These are phyloP conservation scores for Teratosphaeria gauchensis DNA, from an alignment of 2,329 filamentous ascomycete species.

Conservation along the genomic window DNA sequence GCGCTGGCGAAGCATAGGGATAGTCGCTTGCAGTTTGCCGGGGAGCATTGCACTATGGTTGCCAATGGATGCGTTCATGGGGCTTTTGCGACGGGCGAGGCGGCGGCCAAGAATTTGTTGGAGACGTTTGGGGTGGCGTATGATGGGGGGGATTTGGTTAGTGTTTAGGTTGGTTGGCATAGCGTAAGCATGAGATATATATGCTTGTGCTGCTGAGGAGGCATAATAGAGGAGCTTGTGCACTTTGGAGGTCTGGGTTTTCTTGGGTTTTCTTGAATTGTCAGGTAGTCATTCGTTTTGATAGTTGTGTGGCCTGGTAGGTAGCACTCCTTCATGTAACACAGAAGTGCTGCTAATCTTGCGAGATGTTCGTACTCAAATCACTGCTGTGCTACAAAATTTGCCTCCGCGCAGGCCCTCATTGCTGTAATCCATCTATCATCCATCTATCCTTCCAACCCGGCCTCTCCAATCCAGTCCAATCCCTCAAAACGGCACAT, in stretches of 20 bases:
- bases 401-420: not conserved
- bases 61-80: constrained; percentile 38
- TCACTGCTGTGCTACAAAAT: not conserved
- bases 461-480: too few species aligned
- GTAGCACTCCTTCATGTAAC: not conserved
- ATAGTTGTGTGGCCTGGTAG: not conserved
- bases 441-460: not conserved
- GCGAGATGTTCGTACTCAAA: too few species aligned
- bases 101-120: constrained; percentile 32
- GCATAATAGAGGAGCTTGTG: not conserved
- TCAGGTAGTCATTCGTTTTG: not conserved
- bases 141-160: constrained; percentile 23
- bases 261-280: not conserved
- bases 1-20: constrained; percentile 29
- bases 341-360: not conserved
- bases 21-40: constrained; percentile 33
- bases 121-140: constrained; percentile 27
- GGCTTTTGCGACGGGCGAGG: constrained; percentile 36
- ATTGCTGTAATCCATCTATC: not conserved
- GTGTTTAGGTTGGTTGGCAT: not conserved
- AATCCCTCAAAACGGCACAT: constrained; percentile 49
- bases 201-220: too few species aligned
- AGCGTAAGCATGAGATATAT: not conserved
- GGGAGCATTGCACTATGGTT: constrained; percentile 29
- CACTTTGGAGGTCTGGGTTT: not conserved